These are phyloP conservation scores for Sugiyamaella castrensis DNA, from an alignment of 1,139 yeast species.

Conservation along the genomic window DNA sequence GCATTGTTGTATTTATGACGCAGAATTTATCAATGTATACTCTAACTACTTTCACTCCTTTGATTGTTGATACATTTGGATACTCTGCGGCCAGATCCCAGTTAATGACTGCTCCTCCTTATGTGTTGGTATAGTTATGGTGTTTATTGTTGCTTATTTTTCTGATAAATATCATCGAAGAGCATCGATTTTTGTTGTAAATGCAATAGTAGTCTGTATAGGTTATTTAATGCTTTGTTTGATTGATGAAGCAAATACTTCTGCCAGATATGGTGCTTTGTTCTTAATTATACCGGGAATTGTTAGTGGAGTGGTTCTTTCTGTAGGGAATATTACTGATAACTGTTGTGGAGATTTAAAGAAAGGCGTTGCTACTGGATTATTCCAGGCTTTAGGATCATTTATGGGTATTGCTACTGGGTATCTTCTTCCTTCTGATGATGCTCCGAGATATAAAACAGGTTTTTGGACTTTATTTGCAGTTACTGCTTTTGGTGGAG, in stretches of 20 bases:
- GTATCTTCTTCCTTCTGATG: constrained; percentile 14
- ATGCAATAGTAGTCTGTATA: constrained; percentile 6
- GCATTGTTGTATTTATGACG: constrained; percentile 24
- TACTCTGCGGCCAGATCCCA: constrained; percentile 18
- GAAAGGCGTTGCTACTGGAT: constrained; percentile 16
- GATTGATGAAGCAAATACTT: constrained; percentile 12
- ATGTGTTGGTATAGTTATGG: constrained; percentile 21
- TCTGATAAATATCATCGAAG: constrained; percentile 11
- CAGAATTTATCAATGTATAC: constrained; percentile 24
- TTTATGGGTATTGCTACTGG: constrained; percentile 19
- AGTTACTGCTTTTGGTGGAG: constrained; percentile 14
- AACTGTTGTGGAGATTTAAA: constrained; percentile 18
- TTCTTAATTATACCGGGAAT: constrained; percentile 14
- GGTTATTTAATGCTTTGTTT: constrained; percentile 17
- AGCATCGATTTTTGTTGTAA: constrained; percentile 10
- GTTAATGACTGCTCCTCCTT: constrained; percentile 23
- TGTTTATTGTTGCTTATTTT: constrained; percentile 16
- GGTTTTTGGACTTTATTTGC: constrained; percentile 17
- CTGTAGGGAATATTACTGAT: constrained; percentile 16
- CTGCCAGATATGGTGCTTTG: constrained; percentile 13
- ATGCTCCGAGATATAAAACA: constrained; percentile 13
- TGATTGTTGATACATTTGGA: constrained; percentile 22
- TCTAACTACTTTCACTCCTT: constrained; percentile 21
- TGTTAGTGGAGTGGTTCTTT: constrained; percentile 13
- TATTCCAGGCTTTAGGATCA: constrained; percentile 17